These are phyloP conservation scores for Sporisorium scitamineum DNA, from an alignment of 1,284 basidiomycete species.

Conservation along the genomic window DNA sequence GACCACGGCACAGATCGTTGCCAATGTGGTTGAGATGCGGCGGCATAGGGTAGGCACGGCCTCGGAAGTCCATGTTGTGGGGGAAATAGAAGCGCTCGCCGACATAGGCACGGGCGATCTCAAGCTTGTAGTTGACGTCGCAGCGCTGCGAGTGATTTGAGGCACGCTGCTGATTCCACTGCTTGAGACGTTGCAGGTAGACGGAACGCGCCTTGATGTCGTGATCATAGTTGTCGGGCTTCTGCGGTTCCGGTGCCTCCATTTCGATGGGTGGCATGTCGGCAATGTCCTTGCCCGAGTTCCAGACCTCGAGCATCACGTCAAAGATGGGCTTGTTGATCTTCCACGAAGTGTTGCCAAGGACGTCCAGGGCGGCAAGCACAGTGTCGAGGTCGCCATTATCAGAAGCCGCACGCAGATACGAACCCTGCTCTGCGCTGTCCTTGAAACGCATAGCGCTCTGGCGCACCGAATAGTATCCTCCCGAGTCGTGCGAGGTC, in stretches of 20 bases:
- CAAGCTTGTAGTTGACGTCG: constrained; percentile 95
- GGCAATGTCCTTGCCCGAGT: constrained; percentile 72
- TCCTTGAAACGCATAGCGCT: constrained; percentile 89
- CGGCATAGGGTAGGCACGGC: constrained; percentile 95
- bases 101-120: constrained; percentile 91
- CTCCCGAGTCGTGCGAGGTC: constrained; percentile 82
- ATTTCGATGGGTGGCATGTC: constrained; percentile 70
- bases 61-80: constrained; percentile 98
- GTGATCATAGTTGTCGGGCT: constrained; percentile 76
- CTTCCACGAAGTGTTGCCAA: constrained; percentile 90
- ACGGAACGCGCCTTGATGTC: constrained; percentile 78
- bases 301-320: constrained; percentile 84
- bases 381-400: constrained; percentile 85
- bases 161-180: constrained; percentile 70
- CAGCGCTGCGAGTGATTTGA: constrained; percentile 84
- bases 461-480: constrained; percentile 75
- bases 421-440: constrained; percentile 84
- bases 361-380: constrained; percentile 87
- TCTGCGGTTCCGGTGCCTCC: constrained; percentile 72
- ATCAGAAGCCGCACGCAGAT: constrained; percentile 82
- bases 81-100: constrained; percentile 91
- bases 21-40: constrained; percentile 96
- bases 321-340: constrained; percentile 84
- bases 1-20: constrained; percentile 90
- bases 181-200: constrained; percentile 76